Evolutionary conservation across 305 asterid genomes (phyloP).

Genomic region (Fraxinus xanthoxyloides): DNA sequence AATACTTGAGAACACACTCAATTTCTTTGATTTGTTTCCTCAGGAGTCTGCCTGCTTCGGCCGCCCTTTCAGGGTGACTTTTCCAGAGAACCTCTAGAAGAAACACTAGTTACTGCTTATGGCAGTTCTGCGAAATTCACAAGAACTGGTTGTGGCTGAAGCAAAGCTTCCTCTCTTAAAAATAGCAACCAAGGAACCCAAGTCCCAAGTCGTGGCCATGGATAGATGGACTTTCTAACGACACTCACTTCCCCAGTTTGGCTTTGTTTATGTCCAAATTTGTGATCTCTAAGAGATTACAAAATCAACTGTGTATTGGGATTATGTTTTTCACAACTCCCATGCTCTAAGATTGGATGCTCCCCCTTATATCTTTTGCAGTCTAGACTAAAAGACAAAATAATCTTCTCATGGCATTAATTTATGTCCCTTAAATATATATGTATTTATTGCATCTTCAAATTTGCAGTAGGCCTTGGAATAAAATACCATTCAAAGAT

Average conservation of each 20-base stretch:
- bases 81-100: background rate
- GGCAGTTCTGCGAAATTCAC: constrained; percentile 2
- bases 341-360: constrained; percentile 32
- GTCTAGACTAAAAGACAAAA: constrained; percentile 39
- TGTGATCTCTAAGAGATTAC: constrained; percentile 50
- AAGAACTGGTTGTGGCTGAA: constrained; percentile 9
- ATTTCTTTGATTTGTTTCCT: background rate
- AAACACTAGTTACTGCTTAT: background rate
- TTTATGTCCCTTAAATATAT: constrained; percentile 12
- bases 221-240: constrained; percentile 20
- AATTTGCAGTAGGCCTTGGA: constrained; percentile 16
- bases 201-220: constrained; percentile 32
- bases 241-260: constrained; percentile 17
- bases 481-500: constrained; percentile 11
- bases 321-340: constrained; percentile 35
- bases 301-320: constrained; percentile 43
- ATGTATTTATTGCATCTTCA: constrained; percentile 15
- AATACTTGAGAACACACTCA: background rate
- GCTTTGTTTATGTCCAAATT: constrained; percentile 40
- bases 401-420: constrained; percentile 33
- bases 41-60: background rate
- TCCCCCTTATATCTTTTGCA: constrained; percentile 36
- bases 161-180: constrained; percentile 15
- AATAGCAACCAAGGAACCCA: constrained; percentile 25
- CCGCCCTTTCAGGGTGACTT: background rate